phyloP scores from a whole-genome alignment of 2,329 filamentous ascomycete genomes.

The Neonectria coccinea region DNA sequence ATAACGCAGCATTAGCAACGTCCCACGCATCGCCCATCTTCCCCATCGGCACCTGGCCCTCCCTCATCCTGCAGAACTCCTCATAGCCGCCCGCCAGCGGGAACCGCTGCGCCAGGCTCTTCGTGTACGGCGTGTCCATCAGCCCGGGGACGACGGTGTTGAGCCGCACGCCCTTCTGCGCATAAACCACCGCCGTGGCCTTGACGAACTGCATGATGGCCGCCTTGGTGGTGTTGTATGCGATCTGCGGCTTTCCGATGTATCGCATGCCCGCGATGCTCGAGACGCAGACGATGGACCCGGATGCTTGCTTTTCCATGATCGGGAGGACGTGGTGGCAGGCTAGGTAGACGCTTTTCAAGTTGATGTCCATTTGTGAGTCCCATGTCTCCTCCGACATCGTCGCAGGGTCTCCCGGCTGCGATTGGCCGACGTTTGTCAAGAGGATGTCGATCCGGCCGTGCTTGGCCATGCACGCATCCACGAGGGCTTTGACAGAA shows the following conservation, averaged over 20 bases:
- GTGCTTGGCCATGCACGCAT: slow-evolving; percentile 62
- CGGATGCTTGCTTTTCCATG: slow-evolving; percentile 61
- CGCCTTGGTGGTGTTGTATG: slow-evolving; percentile 64
- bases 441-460: slow-evolving; percentile 70
- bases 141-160: slow-evolving; percentile 68
- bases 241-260: slow-evolving; percentile 62
- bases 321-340: slow-evolving; percentile 65
- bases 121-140: slow-evolving; percentile 66
- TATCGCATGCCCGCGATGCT: slow-evolving; percentile 66
- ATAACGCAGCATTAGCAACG: slow-evolving; percentile 67
- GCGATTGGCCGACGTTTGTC: slow-evolving; percentile 70
- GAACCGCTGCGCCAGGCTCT: slow-evolving; percentile 58
- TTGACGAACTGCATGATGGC: slow-evolving; percentile 64
- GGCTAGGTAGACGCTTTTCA: slow-evolving; percentile 67
- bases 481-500: slow-evolving; percentile 65
- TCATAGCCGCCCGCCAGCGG: slow-evolving; percentile 58
- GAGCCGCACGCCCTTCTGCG: slow-evolving; percentile 58
- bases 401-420: slow-evolving; percentile 61
- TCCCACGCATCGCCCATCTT: slow-evolving; percentile 71
- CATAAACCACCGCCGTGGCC: slow-evolving; percentile 63
- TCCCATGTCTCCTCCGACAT: slow-evolving; percentile 65
- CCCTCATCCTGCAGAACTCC: slow-evolving; percentile 62
- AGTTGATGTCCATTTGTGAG: slow-evolving; percentile 64
- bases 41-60: slow-evolving; percentile 69
- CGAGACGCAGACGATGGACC: slow-evolving; percentile 60